Base-by-base conservation (phyloP, 1,139 yeast species). In the Debaryomyces fabryi region DNA sequence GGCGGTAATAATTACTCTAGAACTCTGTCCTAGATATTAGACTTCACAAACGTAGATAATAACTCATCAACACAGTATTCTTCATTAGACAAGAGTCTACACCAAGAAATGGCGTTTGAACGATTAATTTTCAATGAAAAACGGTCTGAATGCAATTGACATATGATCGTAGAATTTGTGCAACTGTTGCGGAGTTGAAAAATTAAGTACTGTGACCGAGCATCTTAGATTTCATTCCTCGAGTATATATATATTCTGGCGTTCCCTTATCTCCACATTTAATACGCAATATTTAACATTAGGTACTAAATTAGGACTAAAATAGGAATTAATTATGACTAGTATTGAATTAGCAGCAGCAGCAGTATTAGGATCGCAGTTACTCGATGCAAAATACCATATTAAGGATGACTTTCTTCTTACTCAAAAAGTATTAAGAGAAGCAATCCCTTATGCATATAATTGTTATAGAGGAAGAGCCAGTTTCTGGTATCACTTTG, bases 401-500 rank as follows among this genome's bases (percentile, higher is more conserved):
- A 58, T 83, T 30, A 64, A 64, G 35, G 87, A 84, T 39, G 91
- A 85, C 64, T 58, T 79, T 45, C 63, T 74, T 36, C 69, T 85
- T 33, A 68, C 69, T 10, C 77, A 76, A 15, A 73, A 72, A 48
- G 74, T 80, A 24, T 49, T 78, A 10, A 60, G 67, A 24, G 62
- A 67, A 25, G 75, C 80, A 2, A 51, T 76, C 7, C 76, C 77
- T 2, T 84, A 76, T 56, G 59, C 77, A 15, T 67, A 72, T 62
- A 65, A 69, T 39, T 69, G 77, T 39, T 62, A 68, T 44, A 64
- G 76, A 39, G 81, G 81, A 15, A 73, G 70, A 52, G 82, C 84
- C 47, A 84, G 84, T 58, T 82, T 75, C 59, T 87, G 92, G 90
- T 85, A 86, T 61, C 57, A 69, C 24, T 83, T 87, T 57, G 91